These are phyloP conservation scores for Poteriospumella lacustris DNA, from an alignment of 108 stramenopile genomes.

Conservation along the genomic window DNA sequence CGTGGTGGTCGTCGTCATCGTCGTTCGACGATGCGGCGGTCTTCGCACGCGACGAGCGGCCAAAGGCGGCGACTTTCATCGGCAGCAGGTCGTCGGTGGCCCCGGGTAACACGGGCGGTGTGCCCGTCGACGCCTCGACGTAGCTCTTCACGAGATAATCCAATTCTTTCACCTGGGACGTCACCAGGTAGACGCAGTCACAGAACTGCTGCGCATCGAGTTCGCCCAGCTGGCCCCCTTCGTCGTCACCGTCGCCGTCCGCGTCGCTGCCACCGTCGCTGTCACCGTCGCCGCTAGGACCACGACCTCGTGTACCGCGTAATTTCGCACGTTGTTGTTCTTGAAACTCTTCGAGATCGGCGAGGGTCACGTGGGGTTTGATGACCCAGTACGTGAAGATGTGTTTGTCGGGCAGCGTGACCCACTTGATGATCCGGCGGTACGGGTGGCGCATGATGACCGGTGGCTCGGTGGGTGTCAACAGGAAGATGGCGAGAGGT, in stretches of 20 bases:
- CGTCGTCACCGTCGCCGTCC: neutral
- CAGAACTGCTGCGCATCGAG: neutral
- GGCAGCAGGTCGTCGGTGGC: neutral
- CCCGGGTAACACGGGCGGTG: neutral
- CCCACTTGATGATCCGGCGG: slow-evolving; percentile 4
- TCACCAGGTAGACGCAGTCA: slow-evolving; percentile 29
- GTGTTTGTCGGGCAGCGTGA: neutral
- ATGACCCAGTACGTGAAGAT: slow-evolving; percentile 26
- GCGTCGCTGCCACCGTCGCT: too few relatives aligned
- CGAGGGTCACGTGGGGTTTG: neutral
- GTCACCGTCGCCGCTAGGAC: too few relatives aligned
- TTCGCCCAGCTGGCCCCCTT: neutral
- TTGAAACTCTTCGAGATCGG: neutral
- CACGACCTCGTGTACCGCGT: neutral
- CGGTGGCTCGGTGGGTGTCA: neutral
- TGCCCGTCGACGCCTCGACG: neutral
- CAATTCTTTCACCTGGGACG: slow-evolving; percentile 1
- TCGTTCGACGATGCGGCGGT: too few relatives aligned
- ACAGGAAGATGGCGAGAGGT: neutral
- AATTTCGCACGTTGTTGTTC: neutral
- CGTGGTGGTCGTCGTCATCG: too few relatives aligned
- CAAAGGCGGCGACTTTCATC: neutral
- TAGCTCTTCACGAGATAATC: slow-evolving; percentile 16
- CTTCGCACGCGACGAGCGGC: too few relatives aligned
- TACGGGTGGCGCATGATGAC: slow-evolving; percentile 4